Conservation (phyloP, 495 filamentous ascomycete species). For the Echria macrotheca region DNA sequence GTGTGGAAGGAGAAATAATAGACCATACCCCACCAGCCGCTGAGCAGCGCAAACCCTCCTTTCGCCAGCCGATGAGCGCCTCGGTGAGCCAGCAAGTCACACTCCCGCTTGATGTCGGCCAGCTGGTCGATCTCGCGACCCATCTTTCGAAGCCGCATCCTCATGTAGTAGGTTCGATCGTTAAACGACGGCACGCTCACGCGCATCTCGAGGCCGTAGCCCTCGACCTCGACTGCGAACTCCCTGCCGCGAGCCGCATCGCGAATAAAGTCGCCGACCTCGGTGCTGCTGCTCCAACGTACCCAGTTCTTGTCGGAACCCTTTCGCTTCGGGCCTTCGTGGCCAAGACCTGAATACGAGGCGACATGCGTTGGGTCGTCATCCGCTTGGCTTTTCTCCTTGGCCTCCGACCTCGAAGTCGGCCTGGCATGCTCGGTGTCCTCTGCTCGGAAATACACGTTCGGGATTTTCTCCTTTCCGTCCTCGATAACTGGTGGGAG, state of each 20-base stretch:
- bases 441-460: conserved; percentile 74
- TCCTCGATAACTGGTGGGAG: conserved; percentile 63
- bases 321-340: conserved; percentile 38
- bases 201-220: conserved; percentile 60
- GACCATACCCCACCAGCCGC: conserved; percentile 75
- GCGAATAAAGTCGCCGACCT: conserved; percentile 92
- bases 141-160: conserved; percentile 66
- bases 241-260: conserved; percentile 79
- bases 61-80: conserved; percentile 76
- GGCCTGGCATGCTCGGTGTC: conserved; percentile 56
- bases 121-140: conserved; percentile 59
- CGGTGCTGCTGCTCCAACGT: conserved; percentile 85
- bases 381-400: conserved; percentile 12
- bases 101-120: conserved; percentile 71
- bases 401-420: conserved; percentile 27
- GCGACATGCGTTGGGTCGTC: conserved; percentile 41
- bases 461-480: conserved; percentile 61
- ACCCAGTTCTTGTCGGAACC: conserved; percentile 57
- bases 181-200: conserved; percentile 82
- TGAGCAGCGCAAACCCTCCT: conserved; percentile 65
- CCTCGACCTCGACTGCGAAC: conserved; percentile 81
- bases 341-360: conserved; percentile 55
- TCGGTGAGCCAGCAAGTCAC: conserved; percentile 69
- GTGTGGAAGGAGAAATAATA: conserved; percentile 76
- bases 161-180: conserved; percentile 82